Evolutionary conservation across 148 eudicot genomes (phyloP).

Genomic region (Euryodendron excelsum): DNA sequence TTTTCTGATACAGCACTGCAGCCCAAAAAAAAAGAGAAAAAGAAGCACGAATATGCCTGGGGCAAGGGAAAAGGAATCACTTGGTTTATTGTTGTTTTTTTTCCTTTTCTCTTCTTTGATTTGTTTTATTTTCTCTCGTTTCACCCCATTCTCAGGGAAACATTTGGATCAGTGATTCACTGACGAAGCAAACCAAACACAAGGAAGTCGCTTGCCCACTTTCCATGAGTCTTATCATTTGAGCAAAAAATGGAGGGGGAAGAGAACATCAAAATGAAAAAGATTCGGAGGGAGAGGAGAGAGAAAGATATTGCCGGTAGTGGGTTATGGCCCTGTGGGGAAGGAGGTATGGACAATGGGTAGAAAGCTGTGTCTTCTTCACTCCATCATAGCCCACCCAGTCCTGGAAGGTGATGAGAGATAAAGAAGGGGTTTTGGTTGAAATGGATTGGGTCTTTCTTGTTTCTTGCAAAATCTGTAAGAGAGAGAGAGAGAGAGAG

Average conservation of each 20-base stretch:
- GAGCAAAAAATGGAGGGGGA: not conserved
- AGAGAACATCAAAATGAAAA: not conserved
- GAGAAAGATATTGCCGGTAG: not conserved
- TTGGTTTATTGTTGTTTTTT: not conserved
- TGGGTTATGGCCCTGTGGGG: slow-evolving; percentile 13
- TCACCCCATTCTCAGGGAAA: slow-evolving; percentile 28
- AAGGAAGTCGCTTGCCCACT: slow-evolving; percentile 24
- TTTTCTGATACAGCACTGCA: slow-evolving; percentile 25
- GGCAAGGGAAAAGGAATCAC: slow-evolving; percentile 1
- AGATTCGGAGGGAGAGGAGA: too few species aligned
- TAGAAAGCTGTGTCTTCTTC: slow-evolving; percentile 27
- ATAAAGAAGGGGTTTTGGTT: slow-evolving; percentile 1
- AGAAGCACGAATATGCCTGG: too few species aligned
- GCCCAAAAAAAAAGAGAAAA: slow-evolving; percentile 6
- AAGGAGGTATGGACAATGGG: not conserved
- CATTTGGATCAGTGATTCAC: slow-evolving; percentile 21
- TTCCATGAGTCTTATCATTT: slow-evolving; percentile 10
- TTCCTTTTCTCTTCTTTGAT: not conserved
- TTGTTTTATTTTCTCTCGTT: slow-evolving; percentile 13
- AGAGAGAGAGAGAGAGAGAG: slow-evolving; percentile 22
- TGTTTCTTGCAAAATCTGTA: slow-evolving; percentile 22
- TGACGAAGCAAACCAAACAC: slow-evolving; percentile 17
- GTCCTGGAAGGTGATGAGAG: slow-evolving; percentile 21
- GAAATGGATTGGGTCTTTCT: slow-evolving; percentile 27
- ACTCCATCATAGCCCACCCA: slow-evolving; percentile 35